A percentile compares a stretch with the other conserved stretches of the same genome.
These are phyloP conservation scores for Castanopsis chinensis DNA, from an alignment of 306 rosid genomes.

Conservation along the genomic window DNA sequence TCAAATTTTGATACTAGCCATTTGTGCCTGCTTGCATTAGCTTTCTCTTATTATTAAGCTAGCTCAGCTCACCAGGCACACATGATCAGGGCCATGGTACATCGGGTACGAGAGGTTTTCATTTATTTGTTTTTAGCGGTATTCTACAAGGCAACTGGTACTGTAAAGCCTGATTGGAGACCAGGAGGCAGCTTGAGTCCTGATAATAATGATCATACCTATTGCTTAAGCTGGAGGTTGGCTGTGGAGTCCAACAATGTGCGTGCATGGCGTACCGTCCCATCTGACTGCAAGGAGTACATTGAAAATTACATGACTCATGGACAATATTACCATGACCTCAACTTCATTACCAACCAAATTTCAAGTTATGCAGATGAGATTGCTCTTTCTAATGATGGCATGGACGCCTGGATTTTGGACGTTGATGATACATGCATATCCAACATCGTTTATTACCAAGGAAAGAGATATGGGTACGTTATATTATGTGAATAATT, in stretches of 20 bases:
- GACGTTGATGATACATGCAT: constrained; percentile 71
- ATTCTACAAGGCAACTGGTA: constrained; percentile 15
- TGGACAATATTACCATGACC: constrained; percentile 52
- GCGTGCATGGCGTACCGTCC: constrained; percentile 67
- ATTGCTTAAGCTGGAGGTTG: constrained; percentile 77
- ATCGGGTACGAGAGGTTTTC: constrained; percentile 28
- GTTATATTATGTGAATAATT: not conserved
- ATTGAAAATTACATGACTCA: constrained; percentile 52
- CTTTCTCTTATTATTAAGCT: not conserved
- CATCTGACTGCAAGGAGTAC: constrained; percentile 41
- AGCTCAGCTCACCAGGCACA: not conserved
- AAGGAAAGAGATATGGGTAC: constrained; percentile 49
- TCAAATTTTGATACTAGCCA: not conserved
- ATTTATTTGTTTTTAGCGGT: constrained; percentile 29
- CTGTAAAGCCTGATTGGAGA: not conserved
- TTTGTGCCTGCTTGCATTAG: not conserved
- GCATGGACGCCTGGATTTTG: constrained; percentile 54
- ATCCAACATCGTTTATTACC: constrained; percentile 51
- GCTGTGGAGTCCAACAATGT: constrained; percentile 75
- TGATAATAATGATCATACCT: not conserved
- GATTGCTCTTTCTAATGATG: constrained; percentile 24
- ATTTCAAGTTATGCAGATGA: constrained; percentile 25
- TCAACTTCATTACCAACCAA: constrained; percentile 33
- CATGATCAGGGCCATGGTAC: constrained; percentile 33
- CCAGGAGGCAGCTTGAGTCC: not conserved